Percentiles rank a stretch among this genome's conserved stretches.
These are phyloP conservation scores for Metschnikowia santaceciliae DNA, from an alignment of 805 yeast species.

Conservation along the genomic window DNA sequence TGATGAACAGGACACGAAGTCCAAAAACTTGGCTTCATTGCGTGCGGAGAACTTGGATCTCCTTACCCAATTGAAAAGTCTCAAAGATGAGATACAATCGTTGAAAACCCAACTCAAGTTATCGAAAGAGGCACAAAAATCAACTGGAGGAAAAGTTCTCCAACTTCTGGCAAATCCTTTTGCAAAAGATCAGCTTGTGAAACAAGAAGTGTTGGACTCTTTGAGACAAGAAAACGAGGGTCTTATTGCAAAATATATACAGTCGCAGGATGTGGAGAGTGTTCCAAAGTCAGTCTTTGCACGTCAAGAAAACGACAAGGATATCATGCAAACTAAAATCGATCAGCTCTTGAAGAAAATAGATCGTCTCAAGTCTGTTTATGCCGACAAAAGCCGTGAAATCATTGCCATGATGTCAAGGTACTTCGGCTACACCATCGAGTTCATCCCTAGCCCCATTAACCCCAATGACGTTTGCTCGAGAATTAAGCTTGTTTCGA, in stretches of 20 bases:
- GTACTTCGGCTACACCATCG: slow-evolving; percentile 69
- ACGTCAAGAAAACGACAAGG: slow-evolving; percentile 52
- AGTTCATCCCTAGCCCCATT: slow-evolving; percentile 48
- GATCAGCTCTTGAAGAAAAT: slow-evolving; percentile 49
- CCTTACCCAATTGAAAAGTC: slow-evolving; percentile 31
- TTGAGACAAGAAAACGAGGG: slow-evolving; percentile 58
- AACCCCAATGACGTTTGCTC: slow-evolving; percentile 45
- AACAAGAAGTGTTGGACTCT: slow-evolving; percentile 46
- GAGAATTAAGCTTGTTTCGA: slow-evolving; percentile 53
- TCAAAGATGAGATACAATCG: slow-evolving; percentile 31
- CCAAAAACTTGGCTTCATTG: slow-evolving; percentile 23
- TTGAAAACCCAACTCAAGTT: slow-evolving; percentile 36
- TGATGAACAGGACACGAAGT: slow-evolving; percentile 4
- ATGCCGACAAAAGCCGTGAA: slow-evolving; percentile 63
- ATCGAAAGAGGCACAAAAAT: slow-evolving; percentile 17
- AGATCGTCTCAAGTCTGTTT: slow-evolving; percentile 52
- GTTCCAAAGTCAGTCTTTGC: slow-evolving; percentile 66
- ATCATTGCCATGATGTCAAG: slow-evolving; percentile 63
- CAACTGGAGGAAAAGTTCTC: slow-evolving; percentile 41
- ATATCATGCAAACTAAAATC: slow-evolving; percentile 43
- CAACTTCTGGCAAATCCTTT: slow-evolving; percentile 68
- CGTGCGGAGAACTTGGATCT: slow-evolving; percentile 41
- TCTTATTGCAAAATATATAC: slow-evolving; percentile 33
- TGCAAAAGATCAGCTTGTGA: slow-evolving; percentile 55
- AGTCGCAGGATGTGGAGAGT: slow-evolving; percentile 19